A percentile compares a stretch with the other conserved stretches of the same genome.
These are phyloP conservation scores for Artomyces pyxidatus DNA, from an alignment of 768 basidiomycete species.

Conservation along the genomic window DNA sequence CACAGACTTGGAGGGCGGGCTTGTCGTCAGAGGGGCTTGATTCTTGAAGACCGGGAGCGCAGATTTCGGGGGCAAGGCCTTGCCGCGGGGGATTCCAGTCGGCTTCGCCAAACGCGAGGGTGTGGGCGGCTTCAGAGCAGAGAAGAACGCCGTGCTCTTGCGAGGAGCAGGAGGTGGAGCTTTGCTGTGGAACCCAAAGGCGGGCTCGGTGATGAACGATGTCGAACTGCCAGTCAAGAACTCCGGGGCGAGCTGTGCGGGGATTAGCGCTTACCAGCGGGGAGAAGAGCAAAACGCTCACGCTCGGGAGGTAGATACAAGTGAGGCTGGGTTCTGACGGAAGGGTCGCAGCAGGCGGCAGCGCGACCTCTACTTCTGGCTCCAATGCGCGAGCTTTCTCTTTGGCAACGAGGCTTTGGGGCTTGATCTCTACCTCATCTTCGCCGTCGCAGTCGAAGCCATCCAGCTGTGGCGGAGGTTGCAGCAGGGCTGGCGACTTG, in stretches of 20 bases:
- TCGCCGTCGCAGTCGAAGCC: neutral
- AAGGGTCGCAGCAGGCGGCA: neutral
- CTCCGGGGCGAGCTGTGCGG: constrained; percentile 10
- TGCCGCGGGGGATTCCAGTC: neutral
- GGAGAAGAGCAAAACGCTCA: neutral
- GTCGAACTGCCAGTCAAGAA: constrained; percentile 13
- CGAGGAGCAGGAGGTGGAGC: constrained; percentile 3
- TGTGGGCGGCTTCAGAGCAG: neutral
- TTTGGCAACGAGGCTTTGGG: neutral
- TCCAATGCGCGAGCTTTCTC: constrained; percentile 1
- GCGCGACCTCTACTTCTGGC: too few species aligned
- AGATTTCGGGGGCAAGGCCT: neutral
- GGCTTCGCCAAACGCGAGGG: neutral
- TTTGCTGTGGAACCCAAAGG: constrained; percentile 12
- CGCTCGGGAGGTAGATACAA: constrained; percentile 14
- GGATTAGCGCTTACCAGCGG: neutral
- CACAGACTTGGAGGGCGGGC: neutral
- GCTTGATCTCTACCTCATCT: neutral
- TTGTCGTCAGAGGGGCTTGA: neutral
- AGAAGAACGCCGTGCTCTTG: constrained; percentile 1
- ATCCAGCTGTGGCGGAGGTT: neutral
- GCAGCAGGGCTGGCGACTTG: constrained; percentile 2
- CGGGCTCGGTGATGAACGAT: constrained; percentile 8
- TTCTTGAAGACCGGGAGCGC: neutral
- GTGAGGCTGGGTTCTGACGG: constrained; percentile 8